A percentile compares a stretch with the other conserved stretches of the same genome.
Evolutionary conservation across 441 rosid genomes (phyloP).

Genomic region (Euphorbia corollata): DNA sequence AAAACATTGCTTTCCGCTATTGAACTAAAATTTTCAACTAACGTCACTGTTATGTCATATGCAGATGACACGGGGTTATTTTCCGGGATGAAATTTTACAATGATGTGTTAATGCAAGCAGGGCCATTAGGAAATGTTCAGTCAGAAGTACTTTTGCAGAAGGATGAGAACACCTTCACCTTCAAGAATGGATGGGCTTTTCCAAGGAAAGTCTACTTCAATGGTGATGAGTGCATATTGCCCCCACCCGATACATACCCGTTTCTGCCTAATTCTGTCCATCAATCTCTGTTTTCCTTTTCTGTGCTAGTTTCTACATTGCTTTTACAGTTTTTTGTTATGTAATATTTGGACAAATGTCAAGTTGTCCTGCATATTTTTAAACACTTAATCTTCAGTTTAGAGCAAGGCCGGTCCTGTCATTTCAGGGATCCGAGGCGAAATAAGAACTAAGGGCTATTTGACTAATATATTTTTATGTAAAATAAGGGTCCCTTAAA

Average conservation of each 20-base stretch:
- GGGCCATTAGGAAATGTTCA: slow-evolving; percentile 58
- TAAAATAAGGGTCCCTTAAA: too few species aligned
- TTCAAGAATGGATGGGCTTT: slow-evolving; percentile 79
- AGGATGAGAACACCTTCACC: slow-evolving; percentile 59
- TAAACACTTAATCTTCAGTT: too few species aligned
- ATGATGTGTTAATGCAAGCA: slow-evolving; percentile 57
- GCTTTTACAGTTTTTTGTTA: slow-evolving; percentile 28
- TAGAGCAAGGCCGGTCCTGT: too few species aligned
- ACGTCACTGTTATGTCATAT: not conserved
- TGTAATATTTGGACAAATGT: slow-evolving; percentile 20
- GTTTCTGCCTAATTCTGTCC: slow-evolving; percentile 46
- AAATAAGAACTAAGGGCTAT: too few species aligned
- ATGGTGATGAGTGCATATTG: slow-evolving; percentile 50
- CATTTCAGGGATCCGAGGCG: too few species aligned
- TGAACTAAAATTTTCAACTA: too few species aligned
- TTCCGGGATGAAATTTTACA: slow-evolving; percentile 49
- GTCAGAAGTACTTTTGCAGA: slow-evolving; percentile 59
- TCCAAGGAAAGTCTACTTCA: slow-evolving; percentile 60
- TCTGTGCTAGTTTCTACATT: slow-evolving; percentile 24
- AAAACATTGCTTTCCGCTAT: not conserved
- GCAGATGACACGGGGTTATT: slow-evolving; percentile 70
- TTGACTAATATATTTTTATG: too few species aligned
- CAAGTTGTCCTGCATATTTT: not conserved
- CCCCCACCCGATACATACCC: slow-evolving; percentile 37
- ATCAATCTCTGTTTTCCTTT: slow-evolving; percentile 22